Percentiles rank a stretch among this genome's conserved stretches.
Conservation (phyloP, 2,329 filamentous ascomycete genomes). For the Cercospora berteroae region DNA sequence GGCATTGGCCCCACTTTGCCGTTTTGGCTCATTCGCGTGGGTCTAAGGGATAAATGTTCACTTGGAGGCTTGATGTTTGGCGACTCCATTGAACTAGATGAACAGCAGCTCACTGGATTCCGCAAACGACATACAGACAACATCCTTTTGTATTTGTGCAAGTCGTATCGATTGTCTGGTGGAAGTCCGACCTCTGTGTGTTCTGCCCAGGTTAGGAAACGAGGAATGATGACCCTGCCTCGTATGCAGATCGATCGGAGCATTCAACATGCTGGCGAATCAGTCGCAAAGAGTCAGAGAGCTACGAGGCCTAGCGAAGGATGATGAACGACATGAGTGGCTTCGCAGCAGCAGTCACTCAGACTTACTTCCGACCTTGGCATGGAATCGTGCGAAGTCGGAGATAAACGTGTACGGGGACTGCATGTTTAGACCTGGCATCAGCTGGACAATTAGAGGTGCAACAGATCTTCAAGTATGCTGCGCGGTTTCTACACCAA, state of each 20-base stretch:
- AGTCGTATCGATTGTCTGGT: not conserved
- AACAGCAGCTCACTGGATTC: not conserved
- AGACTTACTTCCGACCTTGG: not conserved
- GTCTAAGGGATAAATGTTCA: not conserved
- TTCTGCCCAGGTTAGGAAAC: not conserved
- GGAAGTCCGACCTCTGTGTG: not conserved
- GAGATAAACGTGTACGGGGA: no score
- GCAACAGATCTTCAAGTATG: no score
- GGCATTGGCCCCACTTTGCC: not conserved
- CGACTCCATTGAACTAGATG: not conserved
- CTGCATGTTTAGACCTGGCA: no score
- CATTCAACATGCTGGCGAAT: not conserved
- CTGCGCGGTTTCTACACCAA: no score
- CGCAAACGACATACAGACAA: not conserved
- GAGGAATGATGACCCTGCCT: not conserved
- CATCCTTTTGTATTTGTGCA: not conserved
- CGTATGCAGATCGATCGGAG: not conserved
- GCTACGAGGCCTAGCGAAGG: not conserved
- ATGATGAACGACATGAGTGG: not conserved
- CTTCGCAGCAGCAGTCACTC: not conserved
- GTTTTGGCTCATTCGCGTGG: not conserved
- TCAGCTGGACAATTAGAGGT: no score
- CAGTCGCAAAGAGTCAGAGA: not conserved
- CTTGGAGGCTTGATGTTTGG: not conserved
- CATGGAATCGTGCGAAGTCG: not conserved